phyloP scores from a whole-genome alignment of 108 stramenopile genomes.

The Phaeodactylum tricornutum region DNA sequence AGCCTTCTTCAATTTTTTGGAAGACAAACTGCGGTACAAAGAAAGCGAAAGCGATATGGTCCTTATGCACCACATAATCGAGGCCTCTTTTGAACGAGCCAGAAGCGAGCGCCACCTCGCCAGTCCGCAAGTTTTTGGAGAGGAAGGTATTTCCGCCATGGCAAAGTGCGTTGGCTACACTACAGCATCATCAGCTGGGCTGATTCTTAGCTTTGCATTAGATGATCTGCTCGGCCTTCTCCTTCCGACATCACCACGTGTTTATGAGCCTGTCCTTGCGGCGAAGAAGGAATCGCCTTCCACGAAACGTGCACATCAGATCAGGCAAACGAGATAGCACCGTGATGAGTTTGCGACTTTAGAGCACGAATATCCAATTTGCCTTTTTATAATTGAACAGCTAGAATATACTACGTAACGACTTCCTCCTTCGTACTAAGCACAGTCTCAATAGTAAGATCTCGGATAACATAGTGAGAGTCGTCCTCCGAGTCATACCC shows the following conservation, averaged over 20 bases:
- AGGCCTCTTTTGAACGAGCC: slow-evolving; percentile 41
- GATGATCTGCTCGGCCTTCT: slow-evolving; percentile 10
- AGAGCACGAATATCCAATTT: too few species aligned
- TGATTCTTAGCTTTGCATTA: slow-evolving; percentile 38
- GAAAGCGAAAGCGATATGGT: slow-evolving; percentile 61
- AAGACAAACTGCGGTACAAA: slow-evolving; percentile 28
- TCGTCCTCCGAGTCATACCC: slow-evolving; percentile 87
- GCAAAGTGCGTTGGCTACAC: slow-evolving; percentile 68
- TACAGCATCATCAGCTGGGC: slow-evolving; percentile 44
- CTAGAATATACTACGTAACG: too few species aligned
- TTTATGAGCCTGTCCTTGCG: slow-evolving; percentile 21
- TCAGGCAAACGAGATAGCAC: too few species aligned
- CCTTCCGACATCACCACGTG: slow-evolving; percentile 12
- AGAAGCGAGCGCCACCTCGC: slow-evolving; percentile 37
- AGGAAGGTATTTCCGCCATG: slow-evolving; percentile 56
- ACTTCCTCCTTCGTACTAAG: slow-evolving; percentile 78
- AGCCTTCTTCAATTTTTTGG: slow-evolving; percentile 45
- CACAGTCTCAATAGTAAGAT: slow-evolving; percentile 67
- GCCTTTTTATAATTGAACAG: too few species aligned
- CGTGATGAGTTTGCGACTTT: too few species aligned
- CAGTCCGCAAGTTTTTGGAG: slow-evolving; percentile 45
- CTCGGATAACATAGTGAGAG: slow-evolving; percentile 41
- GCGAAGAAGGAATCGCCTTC: slow-evolving; percentile 26
- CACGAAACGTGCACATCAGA: too few species aligned
- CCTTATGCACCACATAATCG: slow-evolving; percentile 55